A percentile compares a stretch with the other conserved stretches of the same genome.
These are phyloP conservation scores for Stevia rebaudiana DNA, from an alignment of 140 eudicot genomes.

Conservation along the genomic window DNA sequence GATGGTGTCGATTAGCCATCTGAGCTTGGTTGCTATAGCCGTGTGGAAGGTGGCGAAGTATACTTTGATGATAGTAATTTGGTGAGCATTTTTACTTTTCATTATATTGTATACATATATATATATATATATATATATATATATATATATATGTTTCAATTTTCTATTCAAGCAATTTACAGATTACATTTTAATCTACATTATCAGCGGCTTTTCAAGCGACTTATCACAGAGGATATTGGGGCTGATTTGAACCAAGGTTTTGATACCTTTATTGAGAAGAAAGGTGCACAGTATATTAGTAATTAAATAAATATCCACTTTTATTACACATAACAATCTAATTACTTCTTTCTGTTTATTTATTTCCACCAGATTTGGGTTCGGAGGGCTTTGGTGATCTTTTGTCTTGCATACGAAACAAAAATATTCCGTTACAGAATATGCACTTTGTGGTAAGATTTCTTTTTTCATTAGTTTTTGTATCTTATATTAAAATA, in stretches of 20 bases:
- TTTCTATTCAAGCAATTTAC: not conserved
- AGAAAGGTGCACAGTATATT: slow-evolving; percentile 53
- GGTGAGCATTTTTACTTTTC: slow-evolving; percentile 48
- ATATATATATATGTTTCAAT: not conserved
- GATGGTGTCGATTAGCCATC: slow-evolving; percentile 82
- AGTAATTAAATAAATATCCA: not conserved
- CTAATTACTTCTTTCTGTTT: not conserved
- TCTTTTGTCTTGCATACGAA: slow-evolving; percentile 73
- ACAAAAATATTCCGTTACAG: slow-evolving; percentile 73
- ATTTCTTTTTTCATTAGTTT: not conserved
- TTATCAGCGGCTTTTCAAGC: slow-evolving; percentile 85
- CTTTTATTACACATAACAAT: slow-evolving; percentile 1
- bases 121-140: too few relatives aligned
- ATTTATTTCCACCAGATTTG: slow-evolving; percentile 60
- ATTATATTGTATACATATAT: not conserved
- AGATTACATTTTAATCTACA: slow-evolving; percentile 7
- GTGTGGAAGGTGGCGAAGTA: slow-evolving; percentile 94
- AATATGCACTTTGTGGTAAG: slow-evolving; percentile 98
- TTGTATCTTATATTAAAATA: slow-evolving; percentile 8
- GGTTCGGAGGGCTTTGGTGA: slow-evolving; percentile 98
- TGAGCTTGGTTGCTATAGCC: slow-evolving; percentile 96
- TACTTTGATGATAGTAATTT: slow-evolving; percentile 90
- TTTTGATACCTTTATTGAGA: slow-evolving; percentile 82
- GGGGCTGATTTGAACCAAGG: slow-evolving; percentile 96
- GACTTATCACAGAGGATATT: slow-evolving; percentile 87